A percentile compares a stretch with the other conserved stretches of the same genome.
Conservation (phyloP, 2,329 filamentous ascomycete species). For the Alternaria alternata region DNA sequence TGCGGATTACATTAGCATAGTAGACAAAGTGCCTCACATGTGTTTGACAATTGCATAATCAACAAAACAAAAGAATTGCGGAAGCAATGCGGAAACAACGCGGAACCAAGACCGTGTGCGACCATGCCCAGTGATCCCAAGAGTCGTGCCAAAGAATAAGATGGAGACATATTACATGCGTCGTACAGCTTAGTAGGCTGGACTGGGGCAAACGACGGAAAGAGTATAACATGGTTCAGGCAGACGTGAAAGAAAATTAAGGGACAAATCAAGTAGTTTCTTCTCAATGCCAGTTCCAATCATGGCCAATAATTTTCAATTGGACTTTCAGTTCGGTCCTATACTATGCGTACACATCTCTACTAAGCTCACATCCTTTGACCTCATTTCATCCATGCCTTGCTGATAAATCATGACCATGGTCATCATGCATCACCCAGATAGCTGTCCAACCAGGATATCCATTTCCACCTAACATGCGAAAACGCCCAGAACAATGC, state of each 20-base stretch:
- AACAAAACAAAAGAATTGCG: not conserved
- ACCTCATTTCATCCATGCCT: not conserved
- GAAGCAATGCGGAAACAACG: not conserved
- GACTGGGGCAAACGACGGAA: too few species aligned
- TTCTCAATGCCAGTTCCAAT: not conserved
- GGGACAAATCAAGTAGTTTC: too few species aligned
- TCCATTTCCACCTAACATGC: not conserved
- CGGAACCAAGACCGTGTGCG: not conserved
- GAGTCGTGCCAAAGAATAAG: not conserved
- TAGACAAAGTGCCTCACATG: not conserved
- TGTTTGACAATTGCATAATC: slow-evolving; percentile 1
- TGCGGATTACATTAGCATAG: not conserved
- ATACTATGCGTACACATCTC: not conserved
- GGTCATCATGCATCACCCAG: not conserved
- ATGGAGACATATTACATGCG: not conserved
- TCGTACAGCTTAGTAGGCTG: too few species aligned
- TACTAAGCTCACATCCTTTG: not conserved
- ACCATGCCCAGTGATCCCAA: not conserved
- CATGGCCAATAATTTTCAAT: not conserved
- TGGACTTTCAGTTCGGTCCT: not conserved
- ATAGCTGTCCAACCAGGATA: not conserved
- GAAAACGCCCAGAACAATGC: slow-evolving; percentile 1
- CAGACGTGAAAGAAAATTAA: too few species aligned
- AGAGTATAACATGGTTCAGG: too few species aligned
- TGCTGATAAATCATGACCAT: not conserved